A percentile compares a stretch with the other conserved stretches of the same genome.
Conservation (phyloP, 176 grass and related monocot genomes). For the Oryza rufipogon region DNA sequence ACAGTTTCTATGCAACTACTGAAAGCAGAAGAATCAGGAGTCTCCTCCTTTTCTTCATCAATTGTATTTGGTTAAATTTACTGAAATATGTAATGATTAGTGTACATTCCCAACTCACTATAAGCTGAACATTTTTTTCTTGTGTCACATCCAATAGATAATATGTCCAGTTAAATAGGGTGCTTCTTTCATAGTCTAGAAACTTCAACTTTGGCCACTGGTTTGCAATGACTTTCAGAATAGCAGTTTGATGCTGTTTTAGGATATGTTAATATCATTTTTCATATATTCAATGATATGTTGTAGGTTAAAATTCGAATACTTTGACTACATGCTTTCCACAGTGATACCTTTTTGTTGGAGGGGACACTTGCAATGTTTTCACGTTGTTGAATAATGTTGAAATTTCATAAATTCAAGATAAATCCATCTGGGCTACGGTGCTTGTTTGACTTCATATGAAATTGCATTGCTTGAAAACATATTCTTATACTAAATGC, state of each 20-base stretch:
- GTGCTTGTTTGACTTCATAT: not conserved
- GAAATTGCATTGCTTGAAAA: not conserved
- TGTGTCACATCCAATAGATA: not conserved
- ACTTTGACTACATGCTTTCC: not conserved
- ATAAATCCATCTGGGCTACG: not conserved
- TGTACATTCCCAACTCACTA: not conserved
- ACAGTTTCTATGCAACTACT: not conserved
- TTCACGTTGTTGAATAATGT: not conserved
- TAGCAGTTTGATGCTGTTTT: not conserved
- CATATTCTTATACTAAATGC: not conserved
- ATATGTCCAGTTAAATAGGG: not conserved
- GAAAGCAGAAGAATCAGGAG: conserved; percentile 3
- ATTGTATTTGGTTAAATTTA: conserved; percentile 19
- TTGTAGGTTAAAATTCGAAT: conserved; percentile 5
- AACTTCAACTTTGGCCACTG: not conserved
- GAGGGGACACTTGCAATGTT: not conserved
- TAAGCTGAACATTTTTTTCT: conserved; percentile 8
- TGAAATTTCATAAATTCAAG: not conserved
- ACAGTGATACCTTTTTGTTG: not conserved
- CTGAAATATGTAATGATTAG: not conserved
- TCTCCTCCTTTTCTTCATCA: not conserved
- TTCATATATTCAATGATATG: not conserved
- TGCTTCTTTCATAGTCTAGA: not conserved
- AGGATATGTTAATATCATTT: not conserved
- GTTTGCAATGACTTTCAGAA: not conserved